A percentile compares a stretch with the other conserved stretches of the same genome.
phyloP scores from a whole-genome alignment of 1,284 basidiomycete genomes.

The Cystobasidium sp. region DNA sequence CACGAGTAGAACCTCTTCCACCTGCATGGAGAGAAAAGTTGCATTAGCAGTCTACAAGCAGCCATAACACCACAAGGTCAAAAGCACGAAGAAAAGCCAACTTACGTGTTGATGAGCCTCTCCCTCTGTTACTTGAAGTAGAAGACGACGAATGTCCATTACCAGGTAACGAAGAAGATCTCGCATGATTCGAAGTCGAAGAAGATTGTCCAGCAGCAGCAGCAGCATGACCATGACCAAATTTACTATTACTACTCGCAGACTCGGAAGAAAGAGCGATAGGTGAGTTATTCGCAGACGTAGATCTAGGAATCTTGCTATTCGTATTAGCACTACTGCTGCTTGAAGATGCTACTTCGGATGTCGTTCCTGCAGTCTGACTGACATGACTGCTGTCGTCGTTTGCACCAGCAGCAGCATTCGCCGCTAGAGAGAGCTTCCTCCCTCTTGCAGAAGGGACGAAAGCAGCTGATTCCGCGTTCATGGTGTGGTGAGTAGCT shows the following conservation, averaged over 20 bases:
- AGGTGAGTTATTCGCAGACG: slow-evolving; percentile 1
- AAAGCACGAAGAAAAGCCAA: neutral
- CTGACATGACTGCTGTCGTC: slow-evolving; percentile 1
- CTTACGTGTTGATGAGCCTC: slow-evolving; percentile 29
- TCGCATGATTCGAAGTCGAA: neutral
- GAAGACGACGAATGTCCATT: neutral
- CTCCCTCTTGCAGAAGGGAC: slow-evolving; percentile 44
- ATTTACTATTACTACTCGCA: neutral
- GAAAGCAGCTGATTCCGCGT: slow-evolving; percentile 48
- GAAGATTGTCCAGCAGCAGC: neutral
- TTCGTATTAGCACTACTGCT: neutral
- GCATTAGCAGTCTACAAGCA: neutral
- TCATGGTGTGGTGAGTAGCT: slow-evolving; percentile 27
- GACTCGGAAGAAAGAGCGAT: neutral
- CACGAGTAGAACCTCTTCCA: slow-evolving; percentile 29
- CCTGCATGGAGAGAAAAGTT: slow-evolving; percentile 5
- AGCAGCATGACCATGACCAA: neutral
- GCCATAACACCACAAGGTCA: neutral
- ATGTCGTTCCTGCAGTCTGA: neutral
- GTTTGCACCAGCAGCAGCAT: neutral
- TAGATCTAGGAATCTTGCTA: slow-evolving; percentile 10
- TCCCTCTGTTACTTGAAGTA: slow-evolving; percentile 15
- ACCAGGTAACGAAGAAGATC: slow-evolving; percentile 10
- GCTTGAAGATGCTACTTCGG: neutral
- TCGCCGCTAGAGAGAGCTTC: slow-evolving; percentile 1